Conservation (phyloP, 139 green algal species). For the Chlorella sp. region DNA sequence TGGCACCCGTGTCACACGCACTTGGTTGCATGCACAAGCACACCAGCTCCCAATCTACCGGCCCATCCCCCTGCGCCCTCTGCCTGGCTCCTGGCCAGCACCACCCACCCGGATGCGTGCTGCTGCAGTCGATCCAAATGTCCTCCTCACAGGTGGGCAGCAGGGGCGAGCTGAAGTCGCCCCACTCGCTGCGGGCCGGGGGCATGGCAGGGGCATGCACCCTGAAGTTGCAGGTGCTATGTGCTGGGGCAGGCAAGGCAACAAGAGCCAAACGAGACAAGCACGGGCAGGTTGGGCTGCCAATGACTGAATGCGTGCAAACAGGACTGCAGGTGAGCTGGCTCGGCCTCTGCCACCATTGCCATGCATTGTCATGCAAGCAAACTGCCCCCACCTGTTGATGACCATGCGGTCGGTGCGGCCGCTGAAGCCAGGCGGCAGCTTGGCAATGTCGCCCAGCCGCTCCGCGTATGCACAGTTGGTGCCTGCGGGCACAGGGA, state of each 20-base stretch:
- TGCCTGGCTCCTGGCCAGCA: background rate
- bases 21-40: background rate
- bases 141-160: conserved; percentile 75
- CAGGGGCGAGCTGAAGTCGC: conserved; percentile 60
- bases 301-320: no score
- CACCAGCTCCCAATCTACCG: background rate
- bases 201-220: no score
- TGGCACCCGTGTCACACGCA: background rate
- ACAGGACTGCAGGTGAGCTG: no score
- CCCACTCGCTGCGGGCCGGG: conserved; percentile 72
- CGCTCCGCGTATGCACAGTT: conserved; percentile 86
- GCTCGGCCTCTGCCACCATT: no score
- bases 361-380: no score
- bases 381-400: conserved; percentile 66
- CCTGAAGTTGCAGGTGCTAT: no score
- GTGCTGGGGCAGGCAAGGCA: no score
- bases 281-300: no score
- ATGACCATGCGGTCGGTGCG: conserved; percentile 54
- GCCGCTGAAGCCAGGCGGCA: conserved; percentile 11
- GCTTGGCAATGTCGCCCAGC: conserved; percentile 31
- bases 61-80: no score
- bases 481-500: conserved; percentile 56
- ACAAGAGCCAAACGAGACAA: no score
- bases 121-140: conserved; percentile 69
- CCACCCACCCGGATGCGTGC: conserved; percentile 43